Evolutionary conservation across 2,329 filamentous ascomycete species (phyloP).

Genomic region (Pyrenochaeta sp.): DNA sequence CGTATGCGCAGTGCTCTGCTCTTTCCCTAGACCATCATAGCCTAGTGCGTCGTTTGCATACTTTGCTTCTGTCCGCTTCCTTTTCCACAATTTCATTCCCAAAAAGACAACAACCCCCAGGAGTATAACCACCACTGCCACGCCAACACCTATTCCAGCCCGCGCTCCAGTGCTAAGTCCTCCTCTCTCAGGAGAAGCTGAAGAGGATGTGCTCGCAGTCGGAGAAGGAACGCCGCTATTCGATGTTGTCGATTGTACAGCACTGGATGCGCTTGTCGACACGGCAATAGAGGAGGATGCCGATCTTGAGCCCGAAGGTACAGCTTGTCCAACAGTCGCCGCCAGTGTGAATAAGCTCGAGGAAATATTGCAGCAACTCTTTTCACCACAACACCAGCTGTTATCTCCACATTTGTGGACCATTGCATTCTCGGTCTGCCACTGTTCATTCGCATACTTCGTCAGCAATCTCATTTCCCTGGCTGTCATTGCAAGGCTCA

Average conservation of each 20-base stretch:
- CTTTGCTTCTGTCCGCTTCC: background rate
- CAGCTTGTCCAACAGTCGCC: background rate
- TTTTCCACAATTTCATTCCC: background rate
- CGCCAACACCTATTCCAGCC: slow-evolving; percentile 16
- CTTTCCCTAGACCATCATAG: too few relatives aligned
- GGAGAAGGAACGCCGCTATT: background rate
- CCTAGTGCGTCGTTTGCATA: too few relatives aligned
- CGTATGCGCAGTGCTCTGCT: too few relatives aligned
- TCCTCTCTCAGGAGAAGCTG: background rate
- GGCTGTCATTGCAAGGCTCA: background rate
- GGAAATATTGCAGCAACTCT: background rate
- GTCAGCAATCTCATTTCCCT: background rate
- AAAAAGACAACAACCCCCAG: background rate
- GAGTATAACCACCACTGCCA: slow-evolving; percentile 4
- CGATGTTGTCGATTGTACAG: background rate
- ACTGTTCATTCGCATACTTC: background rate
- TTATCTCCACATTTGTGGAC: background rate
- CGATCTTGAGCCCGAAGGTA: background rate
- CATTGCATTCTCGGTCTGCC: background rate
- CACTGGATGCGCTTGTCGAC: background rate
- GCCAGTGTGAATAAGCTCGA: background rate
- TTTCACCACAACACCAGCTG: slow-evolving; percentile 2
- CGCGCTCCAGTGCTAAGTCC: slow-evolving; percentile 11
- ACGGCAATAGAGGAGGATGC: background rate
- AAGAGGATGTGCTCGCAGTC: background rate